Evolutionary conservation across 208 protist genomes (phyloP), one percentile per base, ranked within the genome.

Genomic region (Endotrypanum monterogeii): DNA sequence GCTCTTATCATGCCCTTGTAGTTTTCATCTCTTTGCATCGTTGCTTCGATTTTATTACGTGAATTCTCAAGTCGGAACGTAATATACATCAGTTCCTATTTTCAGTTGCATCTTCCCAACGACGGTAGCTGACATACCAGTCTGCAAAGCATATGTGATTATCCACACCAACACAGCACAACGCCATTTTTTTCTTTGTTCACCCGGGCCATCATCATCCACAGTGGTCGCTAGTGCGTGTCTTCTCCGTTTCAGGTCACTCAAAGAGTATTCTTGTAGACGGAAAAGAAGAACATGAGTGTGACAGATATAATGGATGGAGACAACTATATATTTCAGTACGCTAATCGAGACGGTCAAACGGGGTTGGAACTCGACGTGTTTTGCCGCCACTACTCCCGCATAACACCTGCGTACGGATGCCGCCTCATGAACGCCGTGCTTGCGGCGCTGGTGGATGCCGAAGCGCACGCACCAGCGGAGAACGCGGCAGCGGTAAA

Each of bases 401-500:
- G 60, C n/a, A 63, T 79, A 20, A 73, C 66, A 3, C 74, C 74
- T 20, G 58, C 48, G 12, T 78, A 81, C 30, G 75, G 82, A 4
- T 48, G 52, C 37, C 18, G 73, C 23, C 73, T 86, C 8, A 57
- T 83, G 30, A 63, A 68, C 9, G 68, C 82, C 11, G 82, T 86
- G 23, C 73, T 86, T 9, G 32, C 30, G 1, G 76, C 82, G 0
- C 51, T 79, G 37, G 62, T 75, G 3, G 73, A 83, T 39, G 76
- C 82, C 25, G 56, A 69, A 3, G 55, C 70, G 8, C 37, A 66
- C 52, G 73, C 74, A 9, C 25, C 57, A 0, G 35, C n/a, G 25
- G 82, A 86, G 60, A 20, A 55, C 14, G 7, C n/a, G 20, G 84
- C 87, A 0, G 81, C 78, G 1, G 35, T 73, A 20, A 88, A 73